Evolutionary conservation across 352 stramenopile species (phyloP).

Genomic region (Phytophthora macrochlamydospora): DNA sequence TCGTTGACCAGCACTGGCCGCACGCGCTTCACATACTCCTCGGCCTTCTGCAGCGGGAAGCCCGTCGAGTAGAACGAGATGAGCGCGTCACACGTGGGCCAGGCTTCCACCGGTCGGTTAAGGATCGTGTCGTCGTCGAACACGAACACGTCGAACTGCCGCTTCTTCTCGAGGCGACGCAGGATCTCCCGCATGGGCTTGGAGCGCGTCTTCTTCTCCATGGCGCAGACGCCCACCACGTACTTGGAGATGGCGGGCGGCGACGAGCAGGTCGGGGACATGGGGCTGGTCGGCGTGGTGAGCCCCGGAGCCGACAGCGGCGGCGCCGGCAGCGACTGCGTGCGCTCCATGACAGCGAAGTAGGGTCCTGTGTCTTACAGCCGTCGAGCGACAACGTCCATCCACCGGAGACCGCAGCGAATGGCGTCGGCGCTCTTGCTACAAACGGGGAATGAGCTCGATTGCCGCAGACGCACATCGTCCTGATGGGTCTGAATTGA

Average conservation of each 20-base stretch:
- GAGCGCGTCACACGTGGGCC: slow-evolving; percentile 96
- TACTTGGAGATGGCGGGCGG: slow-evolving; percentile 56
- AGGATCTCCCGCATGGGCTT: slow-evolving; percentile 99
- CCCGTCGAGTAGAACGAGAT: slow-evolving; percentile 99
- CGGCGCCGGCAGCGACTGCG: slow-evolving; percentile 29
- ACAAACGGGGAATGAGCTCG: background rate
- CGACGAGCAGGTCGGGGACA: slow-evolving; percentile 22
- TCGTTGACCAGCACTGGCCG: slow-evolving; percentile 98
- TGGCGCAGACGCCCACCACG: slow-evolving; percentile 97
- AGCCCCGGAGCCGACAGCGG: slow-evolving; percentile 8
- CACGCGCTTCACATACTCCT: slow-evolving; percentile 95
- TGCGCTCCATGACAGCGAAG: slow-evolving; percentile 26
- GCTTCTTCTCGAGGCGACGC: slow-evolving; percentile 89
- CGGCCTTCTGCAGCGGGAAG: slow-evolving; percentile 97
- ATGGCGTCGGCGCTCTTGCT: background rate
- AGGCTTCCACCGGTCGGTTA: slow-evolving; percentile 93
- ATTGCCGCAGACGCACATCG: background rate
- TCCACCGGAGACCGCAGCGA: background rate
- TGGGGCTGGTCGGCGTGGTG: slow-evolving; percentile 2
- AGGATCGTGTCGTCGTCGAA: slow-evolving; percentile 98
- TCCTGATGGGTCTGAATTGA: background rate
- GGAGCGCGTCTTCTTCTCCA: slow-evolving; percentile 98
- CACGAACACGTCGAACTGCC: slow-evolving; percentile 96
- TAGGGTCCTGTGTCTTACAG: background rate
- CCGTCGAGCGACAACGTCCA: background rate